phyloP scores from a whole-genome alignment of 306 rosid genomes.

The Cucurbita moschata region DNA sequence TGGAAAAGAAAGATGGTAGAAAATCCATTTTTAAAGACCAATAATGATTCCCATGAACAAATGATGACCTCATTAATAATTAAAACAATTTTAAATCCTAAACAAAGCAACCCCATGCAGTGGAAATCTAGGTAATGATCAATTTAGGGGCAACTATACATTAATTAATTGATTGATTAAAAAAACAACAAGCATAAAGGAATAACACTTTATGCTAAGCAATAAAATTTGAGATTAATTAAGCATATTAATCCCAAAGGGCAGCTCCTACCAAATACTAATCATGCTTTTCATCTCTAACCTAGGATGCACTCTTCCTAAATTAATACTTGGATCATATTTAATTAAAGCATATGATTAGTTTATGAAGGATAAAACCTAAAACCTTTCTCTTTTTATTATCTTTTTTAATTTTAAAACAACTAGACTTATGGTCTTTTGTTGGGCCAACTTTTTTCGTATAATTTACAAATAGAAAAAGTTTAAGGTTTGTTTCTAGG shows the following conservation, averaged over 20 bases:
- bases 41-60: neutral
- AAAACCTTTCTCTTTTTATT: neutral
- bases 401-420: neutral
- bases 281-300: neutral
- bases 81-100: neutral
- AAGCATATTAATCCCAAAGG: neutral
- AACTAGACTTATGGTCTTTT: neutral
- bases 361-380: neutral
- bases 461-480: neutral
- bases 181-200: neutral
- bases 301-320: neutral
- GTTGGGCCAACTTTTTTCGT: neutral
- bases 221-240: neutral
- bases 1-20: neutral
- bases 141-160: neutral
- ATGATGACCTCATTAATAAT: neutral
- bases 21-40: neutral
- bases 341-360: neutral
- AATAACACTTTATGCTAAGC: neutral
- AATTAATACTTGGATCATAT: neutral
- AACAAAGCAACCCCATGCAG: neutral
- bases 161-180: neutral
- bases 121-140: neutral
- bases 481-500: too few species aligned
- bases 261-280: neutral